Percentiles rank a stretch among this genome's conserved stretches.
These are phyloP conservation scores for Botrytis tulipae DNA, from an alignment of 2,329 filamentous ascomycete genomes.

Conservation along the genomic window DNA sequence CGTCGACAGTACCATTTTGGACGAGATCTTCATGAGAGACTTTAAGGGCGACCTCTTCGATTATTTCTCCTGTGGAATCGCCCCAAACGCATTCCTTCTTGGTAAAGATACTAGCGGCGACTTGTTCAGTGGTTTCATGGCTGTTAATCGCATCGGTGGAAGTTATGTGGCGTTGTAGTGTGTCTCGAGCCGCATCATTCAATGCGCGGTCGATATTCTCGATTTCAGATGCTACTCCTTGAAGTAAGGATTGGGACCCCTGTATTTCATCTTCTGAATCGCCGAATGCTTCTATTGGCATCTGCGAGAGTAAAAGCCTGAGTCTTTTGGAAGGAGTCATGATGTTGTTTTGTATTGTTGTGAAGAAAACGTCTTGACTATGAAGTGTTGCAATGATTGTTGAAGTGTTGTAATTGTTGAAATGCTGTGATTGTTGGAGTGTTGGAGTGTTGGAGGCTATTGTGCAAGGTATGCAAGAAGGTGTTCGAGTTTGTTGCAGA, in stretches of 20 bases:
- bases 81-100: background rate
- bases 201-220: background rate
- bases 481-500: background rate
- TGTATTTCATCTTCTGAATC: background rate
- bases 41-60: background rate
- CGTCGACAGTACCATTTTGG: background rate
- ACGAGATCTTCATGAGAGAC: background rate
- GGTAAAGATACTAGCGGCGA: fast-evolving
- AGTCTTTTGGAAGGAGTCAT: background rate
- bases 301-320: background rate
- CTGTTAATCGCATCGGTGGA: background rate
- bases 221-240: background rate
- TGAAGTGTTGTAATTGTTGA: no score
- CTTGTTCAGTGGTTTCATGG: background rate
- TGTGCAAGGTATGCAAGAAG: background rate
- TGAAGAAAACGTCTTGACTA: background rate
- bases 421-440: no score
- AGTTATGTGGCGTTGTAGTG: background rate
- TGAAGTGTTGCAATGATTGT: background rate
- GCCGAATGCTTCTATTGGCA: no score
- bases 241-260: background rate
- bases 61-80: background rate
- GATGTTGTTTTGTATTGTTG: background rate
- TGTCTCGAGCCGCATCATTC: background rate
- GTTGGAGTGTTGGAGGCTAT: background rate